These are phyloP conservation scores for Penicillium fuscoglaucum DNA, from an alignment of 2,329 filamentous ascomycete species.

Conservation along the genomic window DNA sequence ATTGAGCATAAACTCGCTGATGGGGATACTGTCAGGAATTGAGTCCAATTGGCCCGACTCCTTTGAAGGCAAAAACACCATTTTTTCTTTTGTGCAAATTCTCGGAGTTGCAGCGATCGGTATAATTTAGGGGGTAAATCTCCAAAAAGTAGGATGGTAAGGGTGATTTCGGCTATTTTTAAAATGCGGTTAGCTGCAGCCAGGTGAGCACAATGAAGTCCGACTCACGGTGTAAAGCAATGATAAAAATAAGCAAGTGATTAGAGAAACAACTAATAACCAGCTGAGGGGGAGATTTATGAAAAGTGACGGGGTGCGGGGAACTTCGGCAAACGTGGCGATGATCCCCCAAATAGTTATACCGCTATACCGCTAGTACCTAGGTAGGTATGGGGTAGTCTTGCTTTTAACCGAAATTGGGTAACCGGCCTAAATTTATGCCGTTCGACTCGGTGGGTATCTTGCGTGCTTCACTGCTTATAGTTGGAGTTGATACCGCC, in stretches of 20 bases:
- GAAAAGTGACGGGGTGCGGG: constrained; percentile 3
- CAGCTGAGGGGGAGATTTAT: constrained; percentile 5
- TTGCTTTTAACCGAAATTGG: not conserved
- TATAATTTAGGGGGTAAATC: not conserved
- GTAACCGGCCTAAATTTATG: not conserved
- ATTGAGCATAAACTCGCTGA: constrained; percentile 74
- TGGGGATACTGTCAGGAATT: constrained; percentile 70
- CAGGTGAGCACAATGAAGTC: not conserved
- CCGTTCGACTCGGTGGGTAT: not conserved
- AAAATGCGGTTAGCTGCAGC: not conserved
- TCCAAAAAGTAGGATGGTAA: not conserved
- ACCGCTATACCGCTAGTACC: not conserved
- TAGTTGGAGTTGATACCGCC: not conserved
- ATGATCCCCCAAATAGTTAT: not conserved
- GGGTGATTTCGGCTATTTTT: not conserved
- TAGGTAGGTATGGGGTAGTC: not conserved
- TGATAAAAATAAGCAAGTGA: not conserved
- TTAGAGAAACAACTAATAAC: not conserved
- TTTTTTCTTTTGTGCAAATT: constrained; percentile 19
- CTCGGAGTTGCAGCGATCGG: not conserved
- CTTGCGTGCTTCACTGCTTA: constrained; percentile 15
- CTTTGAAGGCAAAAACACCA: constrained; percentile 49
- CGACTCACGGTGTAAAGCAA: not conserved
- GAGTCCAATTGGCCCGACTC: constrained; percentile 49
- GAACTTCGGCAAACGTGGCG: constrained; percentile 7